Conservation (phyloP, 768 basidiomycete species). For the Cantharellus anzutake region DNA sequence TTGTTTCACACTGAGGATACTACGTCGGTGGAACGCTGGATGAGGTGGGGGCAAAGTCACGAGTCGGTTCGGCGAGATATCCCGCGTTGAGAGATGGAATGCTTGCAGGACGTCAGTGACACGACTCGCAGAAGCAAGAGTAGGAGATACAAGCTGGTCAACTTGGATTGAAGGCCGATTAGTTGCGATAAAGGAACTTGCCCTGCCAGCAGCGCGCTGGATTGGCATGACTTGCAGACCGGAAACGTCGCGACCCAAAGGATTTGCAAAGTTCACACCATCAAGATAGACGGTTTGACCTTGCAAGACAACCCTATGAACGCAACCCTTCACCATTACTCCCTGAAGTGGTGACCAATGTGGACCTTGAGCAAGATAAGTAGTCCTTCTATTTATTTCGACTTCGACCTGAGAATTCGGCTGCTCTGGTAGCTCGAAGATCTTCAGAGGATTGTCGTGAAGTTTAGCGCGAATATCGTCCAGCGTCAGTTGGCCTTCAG, state of each 20-base stretch:
- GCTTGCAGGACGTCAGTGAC: conserved; percentile 14
- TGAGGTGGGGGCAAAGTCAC: conserved; percentile 35
- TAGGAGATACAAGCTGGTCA: neutral
- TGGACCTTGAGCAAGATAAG: conserved; percentile 30
- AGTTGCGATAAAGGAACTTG: neutral
- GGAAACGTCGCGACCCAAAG: conserved; percentile 57
- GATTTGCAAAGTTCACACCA: conserved; percentile 41
- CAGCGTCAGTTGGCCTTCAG: conserved; percentile 57
- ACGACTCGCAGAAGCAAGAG: conserved; percentile 2
- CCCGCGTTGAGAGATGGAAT: conserved; percentile 10
- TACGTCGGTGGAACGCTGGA: conserved; percentile 80
- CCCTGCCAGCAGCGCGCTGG: conserved; percentile 13
- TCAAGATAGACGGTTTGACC: conserved; percentile 82
- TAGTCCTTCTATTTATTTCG: conserved; percentile 55
- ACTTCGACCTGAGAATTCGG: conserved; percentile 80
- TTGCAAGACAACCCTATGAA: conserved; percentile 84
- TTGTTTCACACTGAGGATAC: conserved; percentile 89
- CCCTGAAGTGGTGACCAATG: conserved; percentile 72
- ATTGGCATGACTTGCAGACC: conserved; percentile 31
- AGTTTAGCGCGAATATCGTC: conserved; percentile 67
- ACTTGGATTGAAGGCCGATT: neutral
- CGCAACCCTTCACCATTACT: conserved; percentile 41
- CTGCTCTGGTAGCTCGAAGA: conserved; percentile 83
- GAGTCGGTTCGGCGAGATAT: conserved; percentile 9
- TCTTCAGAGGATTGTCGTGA: conserved; percentile 80